Evolutionary conservation across 1,139 yeast species (phyloP), one percentile per base, ranked within the genome.

Genomic region (Spathaspora jeffriesii): DNA sequence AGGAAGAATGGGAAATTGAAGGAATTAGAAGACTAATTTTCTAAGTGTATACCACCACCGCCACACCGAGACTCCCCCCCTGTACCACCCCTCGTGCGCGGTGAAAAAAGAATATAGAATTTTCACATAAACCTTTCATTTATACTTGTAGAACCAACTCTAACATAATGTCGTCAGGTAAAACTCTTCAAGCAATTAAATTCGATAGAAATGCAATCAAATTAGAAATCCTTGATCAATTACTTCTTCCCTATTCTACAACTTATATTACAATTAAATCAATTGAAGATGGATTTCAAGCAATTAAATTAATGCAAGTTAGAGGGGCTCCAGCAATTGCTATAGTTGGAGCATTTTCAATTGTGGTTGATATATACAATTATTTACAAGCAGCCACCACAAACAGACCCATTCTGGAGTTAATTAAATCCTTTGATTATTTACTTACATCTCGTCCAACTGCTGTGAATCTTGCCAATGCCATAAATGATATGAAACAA

Each of bases 311-410:
- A 51, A 93, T 93, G 99, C 91, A 88, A 60, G 98, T 95, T 5
- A 79, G 99, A 63, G 99, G 99, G 20, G 99, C 99, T 0, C 99
- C 99, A 0, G 98, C 98, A 2, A 93, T 93, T 61, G 98, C 98
- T 49, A 88, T 93, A 48, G 97, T 93, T 3, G 98, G 97, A 10
- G 84, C 92, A 1, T 77, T 91, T 50, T 80, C 97, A 1, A 78
- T 92, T n/a, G 85, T 89, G 1, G 84, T 88, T 14, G 97, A 92
- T 53, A 67, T 84, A 9, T 53, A 66, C 36, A 60, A 61, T 34
- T 47, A 56, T 36, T 48, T 68, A 25, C 34, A 58, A 15, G 30
- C 48, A 1, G 47, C 43, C 1, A 47, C 50, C 0, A 47, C 48
- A 5, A 60, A 68, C 47, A 66, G 67, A 49, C 47, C 59, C 0